Conservation (phyloP, 208 protist species). For the Crithidia expoeki region DNA sequence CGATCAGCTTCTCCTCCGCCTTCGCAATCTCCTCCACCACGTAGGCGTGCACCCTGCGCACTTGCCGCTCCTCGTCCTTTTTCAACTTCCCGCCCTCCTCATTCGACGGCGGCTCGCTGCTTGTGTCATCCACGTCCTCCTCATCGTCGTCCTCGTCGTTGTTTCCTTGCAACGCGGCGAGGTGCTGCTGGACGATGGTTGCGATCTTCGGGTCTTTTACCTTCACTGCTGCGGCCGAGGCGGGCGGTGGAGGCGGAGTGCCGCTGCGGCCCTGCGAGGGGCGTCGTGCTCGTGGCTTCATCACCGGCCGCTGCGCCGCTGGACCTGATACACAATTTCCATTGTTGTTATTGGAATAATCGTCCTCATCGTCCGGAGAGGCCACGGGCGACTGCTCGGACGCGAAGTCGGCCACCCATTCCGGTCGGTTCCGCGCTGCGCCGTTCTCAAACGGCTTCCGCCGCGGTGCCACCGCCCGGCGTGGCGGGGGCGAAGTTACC, state of each 20-base stretch:
- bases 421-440: conserved; percentile 54
- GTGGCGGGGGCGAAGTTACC: conserved; percentile 20
- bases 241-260: conserved; percentile 18
- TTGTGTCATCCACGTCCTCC: conserved; percentile 41
- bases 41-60: conserved; percentile 89
- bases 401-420: conserved; percentile 82
- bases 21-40: conserved; percentile 93
- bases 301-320: conserved; percentile 9
- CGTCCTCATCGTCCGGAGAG: conserved; percentile 15
- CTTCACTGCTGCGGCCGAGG: conserved; percentile 27
- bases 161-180: conserved; percentile 64
- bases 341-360: conserved; percentile 10
- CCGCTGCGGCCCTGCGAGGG: conserved; percentile 21
- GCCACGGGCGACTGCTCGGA: conserved; percentile 25
- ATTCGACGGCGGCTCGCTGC: conserved; percentile 6
- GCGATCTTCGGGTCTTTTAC: conserved; percentile 90
- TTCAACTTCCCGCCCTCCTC: conserved; percentile 11
- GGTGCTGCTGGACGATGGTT: conserved; percentile 88
- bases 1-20: conserved; percentile 94
- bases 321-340: not conserved
- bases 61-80: conserved; percentile 79
- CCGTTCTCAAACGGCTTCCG: conserved; percentile 51
- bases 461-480: conserved; percentile 21
- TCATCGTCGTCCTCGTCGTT: conserved; percentile 70
- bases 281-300: conserved; percentile 23